These are phyloP conservation scores for Ceratobasidium sp. DNA, from an alignment of 1,284 basidiomycete genomes.

Conservation along the genomic window DNA sequence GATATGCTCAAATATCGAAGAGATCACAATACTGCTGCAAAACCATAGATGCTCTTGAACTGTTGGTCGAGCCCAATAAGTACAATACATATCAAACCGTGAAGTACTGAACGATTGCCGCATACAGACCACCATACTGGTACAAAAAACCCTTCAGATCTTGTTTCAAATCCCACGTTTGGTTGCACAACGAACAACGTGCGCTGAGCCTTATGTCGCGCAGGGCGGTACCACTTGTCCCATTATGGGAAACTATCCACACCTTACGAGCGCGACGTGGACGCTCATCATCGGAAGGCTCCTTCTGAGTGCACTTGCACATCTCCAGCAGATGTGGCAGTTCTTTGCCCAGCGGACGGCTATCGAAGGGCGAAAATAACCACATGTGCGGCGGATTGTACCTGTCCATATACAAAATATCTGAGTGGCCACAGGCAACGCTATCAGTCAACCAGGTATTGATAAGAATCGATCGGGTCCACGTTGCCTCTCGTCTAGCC, in stretches of 20 bases:
- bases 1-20: no score
- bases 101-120: slow-evolving; percentile 12
- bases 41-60: no score
- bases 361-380: slow-evolving; percentile 13
- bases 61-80: no score
- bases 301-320: slow-evolving; percentile 7
- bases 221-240: neutral
- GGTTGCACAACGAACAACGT: neutral
- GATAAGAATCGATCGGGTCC: neutral
- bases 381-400: neutral
- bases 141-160: neutral
- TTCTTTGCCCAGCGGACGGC: neutral
- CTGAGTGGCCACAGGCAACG: neutral
- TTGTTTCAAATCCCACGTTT: slow-evolving; percentile 6
- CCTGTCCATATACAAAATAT: neutral
- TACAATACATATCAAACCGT: no score
- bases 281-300: no score
- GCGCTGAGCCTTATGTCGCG: neutral
- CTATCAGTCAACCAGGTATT: neutral
- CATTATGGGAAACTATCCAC: slow-evolving; percentile 1
- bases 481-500: neutral
- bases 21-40: no score
- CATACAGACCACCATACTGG: neutral
- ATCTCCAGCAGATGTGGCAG: neutral
- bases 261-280: neutral